Evolutionary conservation across 768 basidiomycete species (phyloP), one percentile per base, ranked within the genome.

Genomic region (Tricholomella constricta): DNA sequence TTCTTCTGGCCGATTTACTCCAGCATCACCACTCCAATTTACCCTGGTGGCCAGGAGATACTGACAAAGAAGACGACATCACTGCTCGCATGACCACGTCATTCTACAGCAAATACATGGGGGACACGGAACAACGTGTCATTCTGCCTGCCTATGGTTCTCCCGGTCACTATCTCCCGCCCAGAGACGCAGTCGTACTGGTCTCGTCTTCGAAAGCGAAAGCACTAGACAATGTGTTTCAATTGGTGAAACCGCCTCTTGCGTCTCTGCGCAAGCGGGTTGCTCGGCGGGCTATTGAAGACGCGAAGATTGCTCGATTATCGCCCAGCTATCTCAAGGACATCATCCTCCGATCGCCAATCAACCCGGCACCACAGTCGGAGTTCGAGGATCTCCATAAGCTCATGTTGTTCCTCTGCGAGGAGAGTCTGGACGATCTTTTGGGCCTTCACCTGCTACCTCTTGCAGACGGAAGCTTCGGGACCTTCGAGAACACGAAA

Each of bases 31-130:
- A 45, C 14, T 50, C 62, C 2, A 67, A 73, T 52, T 44, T 45
- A 20, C 45, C 51, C 6, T 76, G 72, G 65, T 78, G 76, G 76
- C 75, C 74, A 10, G 57, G 54, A 17, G 65, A 63, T 8, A 63
- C 47, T 10, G 22, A 48, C 10, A 63, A 61, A 1, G 64, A 66
- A 29, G 23, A 52, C 52, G 23, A 48, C 11, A 38, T 48, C 17
- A 36, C 42, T 22, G 11, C 38, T 4, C 14, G 45, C 7, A 34
- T 59, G n/a, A 51, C 42, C 17, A 23, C 41, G 15, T 35, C 49
- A 23, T 59, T 59, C n/a, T 59, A 55, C 31, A 8, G 27, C 1
- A n/a, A 1, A 12, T 36, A 46, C n/a, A 25, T 58, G 29, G 35
- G 29, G 17, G n/a, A 10, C 10, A 47, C 54, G 1, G 20, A 34